These are phyloP conservation scores for Cystobasidium tubakii DNA, from an alignment of 768 basidiomycete species.

Conservation along the genomic window DNA sequence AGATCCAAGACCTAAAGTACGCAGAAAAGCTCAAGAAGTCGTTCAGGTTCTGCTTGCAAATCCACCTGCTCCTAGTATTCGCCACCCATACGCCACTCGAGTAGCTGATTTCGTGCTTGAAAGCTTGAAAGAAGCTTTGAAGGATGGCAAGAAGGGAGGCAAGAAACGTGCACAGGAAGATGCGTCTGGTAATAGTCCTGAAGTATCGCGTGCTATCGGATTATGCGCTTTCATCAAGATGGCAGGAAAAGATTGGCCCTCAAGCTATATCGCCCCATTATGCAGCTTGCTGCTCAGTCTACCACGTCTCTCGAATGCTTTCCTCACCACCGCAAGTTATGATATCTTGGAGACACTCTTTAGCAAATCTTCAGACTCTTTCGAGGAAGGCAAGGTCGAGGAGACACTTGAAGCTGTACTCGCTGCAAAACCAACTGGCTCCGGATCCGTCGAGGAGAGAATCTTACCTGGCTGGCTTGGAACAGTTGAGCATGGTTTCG, in stretches of 20 bases:
- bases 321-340: slow-evolving; percentile 81
- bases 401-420: slow-evolving; percentile 63
- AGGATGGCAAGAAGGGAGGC: slow-evolving; percentile 59
- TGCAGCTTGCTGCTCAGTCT: slow-evolving; percentile 71
- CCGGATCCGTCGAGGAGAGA: slow-evolving; percentile 40
- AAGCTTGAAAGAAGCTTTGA: slow-evolving; percentile 62
- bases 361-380: slow-evolving; percentile 46
- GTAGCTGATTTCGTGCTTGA: slow-evolving; percentile 72
- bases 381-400: slow-evolving; percentile 50
- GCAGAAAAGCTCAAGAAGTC: slow-evolving; percentile 80
- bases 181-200: slow-evolving; percentile 58
- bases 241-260: slow-evolving; percentile 54
- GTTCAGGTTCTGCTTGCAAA: slow-evolving; percentile 68
- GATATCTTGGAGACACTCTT: slow-evolving; percentile 79
- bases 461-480: slow-evolving; percentile 71
- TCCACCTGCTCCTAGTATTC: slow-evolving; percentile 68
- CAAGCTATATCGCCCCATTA: slow-evolving; percentile 67
- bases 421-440: slow-evolving; percentile 60
- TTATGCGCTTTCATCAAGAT: slow-evolving; percentile 56
- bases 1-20: slow-evolving; percentile 88
- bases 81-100: slow-evolving; percentile 78
- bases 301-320: slow-evolving; percentile 79
- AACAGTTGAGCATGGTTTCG: slow-evolving; percentile 67
- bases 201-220: slow-evolving; percentile 67
- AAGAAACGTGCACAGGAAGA: slow-evolving; percentile 57